Evolutionary conservation across 495 filamentous ascomycete genomes (phyloP), one percentile per base, ranked within the genome.

Genomic region (Rhypophila decipiens): DNA sequence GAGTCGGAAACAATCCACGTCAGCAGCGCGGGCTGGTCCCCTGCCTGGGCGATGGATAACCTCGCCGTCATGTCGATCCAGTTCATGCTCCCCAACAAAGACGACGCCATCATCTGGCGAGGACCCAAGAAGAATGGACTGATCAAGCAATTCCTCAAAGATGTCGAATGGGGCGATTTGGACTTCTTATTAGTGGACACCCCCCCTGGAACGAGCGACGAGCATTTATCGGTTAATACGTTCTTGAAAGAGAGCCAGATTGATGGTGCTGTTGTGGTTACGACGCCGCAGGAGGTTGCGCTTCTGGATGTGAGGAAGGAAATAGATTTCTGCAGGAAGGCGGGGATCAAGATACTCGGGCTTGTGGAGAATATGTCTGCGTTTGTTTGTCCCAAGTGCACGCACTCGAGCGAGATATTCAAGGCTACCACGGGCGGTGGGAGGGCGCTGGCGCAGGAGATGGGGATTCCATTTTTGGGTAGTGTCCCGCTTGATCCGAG

Each of bases 321-420:
- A 62, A 89, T 98, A 41, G 90, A 96, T 58, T 98, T 98, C 58
- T 97, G 94, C 64, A 75, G 80, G 43, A 98, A 98, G 67, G 94
- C 94, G 4, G 90, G 87, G 1, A 96, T 98, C 44, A 75, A 71
- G 29, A 77, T 98, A 2, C 57, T 98, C 18, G 94, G 93, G 0
- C 67, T 98, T 12, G 94, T 96, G 33, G 93, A 98, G 73, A 98
- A 98, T 63, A 98, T 98, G 93, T 85, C 81, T 41, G 88, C 89
- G 9, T 98, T 95, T 65, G 89, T 97, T 33, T 98, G 93, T 63
- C 88, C 87, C 3, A 88, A 84, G 33, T 98, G 93, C 64, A 84
- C 75, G 29, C 79, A 87, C 49, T 74, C 82, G 61, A 86, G 76
- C 42, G 79, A 95, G 60, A 94, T 98, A 27, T 98, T 97, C 67